Conservation (phyloP, 305 asterid genomes). For the Fraxinus sp. region DNA sequence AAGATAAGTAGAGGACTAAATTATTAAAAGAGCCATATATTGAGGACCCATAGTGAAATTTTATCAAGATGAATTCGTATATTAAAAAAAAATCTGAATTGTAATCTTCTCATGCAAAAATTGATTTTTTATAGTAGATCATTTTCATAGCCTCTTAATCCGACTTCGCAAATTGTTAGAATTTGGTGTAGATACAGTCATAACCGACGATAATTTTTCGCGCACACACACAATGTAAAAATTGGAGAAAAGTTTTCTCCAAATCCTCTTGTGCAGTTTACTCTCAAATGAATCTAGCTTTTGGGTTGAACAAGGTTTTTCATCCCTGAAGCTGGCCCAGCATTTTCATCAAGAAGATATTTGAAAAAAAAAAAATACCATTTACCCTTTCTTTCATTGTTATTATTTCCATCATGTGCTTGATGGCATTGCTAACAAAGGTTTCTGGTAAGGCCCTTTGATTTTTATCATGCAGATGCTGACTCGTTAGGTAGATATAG, state of each 20-base stretch:
- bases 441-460: neutral
- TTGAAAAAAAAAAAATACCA: neutral
- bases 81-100: no score
- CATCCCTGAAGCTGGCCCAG: neutral
- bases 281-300: neutral
- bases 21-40: no score
- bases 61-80: no score
- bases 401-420: neutral
- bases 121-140: no score
- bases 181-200: no score
- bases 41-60: no score
- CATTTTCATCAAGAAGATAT: neutral
- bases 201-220: no score
- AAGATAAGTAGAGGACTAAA: no score
- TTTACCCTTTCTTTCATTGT: neutral
- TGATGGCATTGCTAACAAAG: neutral
- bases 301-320: neutral
- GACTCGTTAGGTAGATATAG: neutral
- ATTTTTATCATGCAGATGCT: neutral
- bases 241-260: neutral
- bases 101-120: no score
- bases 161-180: no score
- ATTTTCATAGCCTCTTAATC: no score
- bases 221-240: no score
- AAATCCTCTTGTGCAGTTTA: neutral